Percentiles rank a stretch among this genome's conserved stretches.
Evolutionary conservation across 2,329 filamentous ascomycete genomes (phyloP).

Genomic region (Fusarium domesticum): DNA sequence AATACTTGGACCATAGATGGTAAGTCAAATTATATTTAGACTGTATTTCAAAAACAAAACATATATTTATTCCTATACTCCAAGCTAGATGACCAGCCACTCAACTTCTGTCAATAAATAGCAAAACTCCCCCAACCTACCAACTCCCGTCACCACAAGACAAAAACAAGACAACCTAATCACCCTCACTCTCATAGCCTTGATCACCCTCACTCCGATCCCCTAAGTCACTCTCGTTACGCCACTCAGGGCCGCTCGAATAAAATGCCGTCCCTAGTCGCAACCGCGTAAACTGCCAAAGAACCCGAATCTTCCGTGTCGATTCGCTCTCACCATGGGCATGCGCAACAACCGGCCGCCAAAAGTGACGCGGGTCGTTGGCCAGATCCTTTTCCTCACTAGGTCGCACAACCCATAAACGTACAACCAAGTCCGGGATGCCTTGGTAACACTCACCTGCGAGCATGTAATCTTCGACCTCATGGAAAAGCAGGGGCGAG

Average conservation of each 20-base stretch:
- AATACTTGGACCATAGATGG: too few relatives aligned
- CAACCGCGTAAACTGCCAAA: constrained; percentile 8
- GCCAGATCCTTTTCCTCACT: not conserved
- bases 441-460: not conserved
- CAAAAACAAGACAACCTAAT: too few relatives aligned
- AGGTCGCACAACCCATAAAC: constrained; percentile 14
- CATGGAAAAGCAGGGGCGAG: constrained; percentile 4
- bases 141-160: too few relatives aligned
- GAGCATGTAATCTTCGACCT: constrained; percentile 5
- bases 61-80: too few relatives aligned
- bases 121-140: too few relatives aligned
- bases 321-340: not conserved
- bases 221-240: too few relatives aligned
- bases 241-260: not conserved
- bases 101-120: too few relatives aligned
- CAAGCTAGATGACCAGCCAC: too few relatives aligned
- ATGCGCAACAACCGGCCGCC: constrained; percentile 4
- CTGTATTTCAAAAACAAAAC: too few relatives aligned
- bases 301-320: constrained; percentile 1
- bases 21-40: too few relatives aligned
- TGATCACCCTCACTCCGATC: too few relatives aligned
- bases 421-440: constrained; percentile 4
- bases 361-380: constrained; percentile 7
- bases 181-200: too few relatives aligned
- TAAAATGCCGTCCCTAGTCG: constrained; percentile 5